phyloP scores from a whole-genome alignment of 106 monocot genomes.

The Dioscorea zingiberensis region DNA sequence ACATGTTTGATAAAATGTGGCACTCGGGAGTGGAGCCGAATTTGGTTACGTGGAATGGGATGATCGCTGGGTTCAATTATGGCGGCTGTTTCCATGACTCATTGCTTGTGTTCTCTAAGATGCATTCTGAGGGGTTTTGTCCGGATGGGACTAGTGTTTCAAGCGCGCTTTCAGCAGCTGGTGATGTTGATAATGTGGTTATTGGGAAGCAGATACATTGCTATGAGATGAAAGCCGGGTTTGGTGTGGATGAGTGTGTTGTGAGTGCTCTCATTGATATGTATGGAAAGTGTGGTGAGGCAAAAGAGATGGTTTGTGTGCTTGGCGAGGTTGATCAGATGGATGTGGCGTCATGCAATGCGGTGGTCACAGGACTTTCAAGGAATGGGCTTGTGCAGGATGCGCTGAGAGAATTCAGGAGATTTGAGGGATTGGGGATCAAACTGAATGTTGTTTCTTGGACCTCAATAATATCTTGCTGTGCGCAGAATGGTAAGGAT shows the following conservation, averaged over 20 bases:
- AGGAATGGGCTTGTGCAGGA: slow-evolving; percentile 47
- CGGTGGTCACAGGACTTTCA: slow-evolving; percentile 56
- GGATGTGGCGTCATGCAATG: slow-evolving; percentile 68
- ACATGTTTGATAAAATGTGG: slow-evolving; percentile 35
- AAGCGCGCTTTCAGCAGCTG: slow-evolving; percentile 41
- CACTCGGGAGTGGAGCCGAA: slow-evolving; percentile 40
- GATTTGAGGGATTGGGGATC: slow-evolving; percentile 24
- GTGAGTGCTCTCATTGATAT: slow-evolving; percentile 52
- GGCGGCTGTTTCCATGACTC: slow-evolving; percentile 32
- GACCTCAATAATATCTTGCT: slow-evolving; percentile 76
- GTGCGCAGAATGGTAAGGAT: slow-evolving; percentile 70
- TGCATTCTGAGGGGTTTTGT: slow-evolving; percentile 39
- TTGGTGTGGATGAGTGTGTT: slow-evolving; percentile 29
- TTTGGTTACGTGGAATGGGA: slow-evolving; percentile 62
- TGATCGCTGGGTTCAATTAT: slow-evolving; percentile 52
- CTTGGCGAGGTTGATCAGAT: slow-evolving; percentile 24
- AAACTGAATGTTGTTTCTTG: slow-evolving; percentile 73
- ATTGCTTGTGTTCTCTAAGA: slow-evolving; percentile 16
- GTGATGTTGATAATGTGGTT: slow-evolving; percentile 27
- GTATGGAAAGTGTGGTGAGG: slow-evolving; percentile 53
- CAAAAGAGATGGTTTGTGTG: slow-evolving; percentile 41
- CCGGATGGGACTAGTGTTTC: slow-evolving; percentile 46
- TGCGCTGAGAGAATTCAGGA: slow-evolving; percentile 39
- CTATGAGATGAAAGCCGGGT: slow-evolving; percentile 35
- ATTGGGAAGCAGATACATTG: slow-evolving; percentile 57